These are phyloP conservation scores for Penicillium sp. DNA, from an alignment of 2,329 filamentous ascomycete species.

Conservation along the genomic window DNA sequence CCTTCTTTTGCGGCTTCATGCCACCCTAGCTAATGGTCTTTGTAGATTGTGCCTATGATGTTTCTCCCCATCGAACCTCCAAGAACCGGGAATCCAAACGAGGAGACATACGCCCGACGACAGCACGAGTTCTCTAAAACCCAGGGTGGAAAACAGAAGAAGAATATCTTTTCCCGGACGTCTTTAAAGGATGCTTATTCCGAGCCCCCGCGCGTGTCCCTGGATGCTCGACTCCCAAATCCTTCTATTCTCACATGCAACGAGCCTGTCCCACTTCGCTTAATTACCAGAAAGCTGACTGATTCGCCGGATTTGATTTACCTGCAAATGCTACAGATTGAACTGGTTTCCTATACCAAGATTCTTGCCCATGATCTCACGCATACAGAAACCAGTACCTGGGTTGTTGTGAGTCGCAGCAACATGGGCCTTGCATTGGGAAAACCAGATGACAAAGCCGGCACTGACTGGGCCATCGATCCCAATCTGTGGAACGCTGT, in stretches of 20 bases:
- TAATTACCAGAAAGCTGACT: slow-evolving; percentile 76
- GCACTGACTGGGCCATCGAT: slow-evolving; percentile 70
- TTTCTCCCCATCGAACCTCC: slow-evolving; percentile 94
- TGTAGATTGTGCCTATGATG: slow-evolving; percentile 63
- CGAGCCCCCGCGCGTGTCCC: slow-evolving; percentile 60
- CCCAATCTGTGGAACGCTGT: slow-evolving; percentile 69
- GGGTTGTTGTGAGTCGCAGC: slow-evolving; percentile 71
- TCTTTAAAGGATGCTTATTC: slow-evolving; percentile 30
- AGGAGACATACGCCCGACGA: slow-evolving; percentile 82
- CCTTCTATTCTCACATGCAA: slow-evolving; percentile 89
- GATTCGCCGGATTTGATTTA: slow-evolving; percentile 69
- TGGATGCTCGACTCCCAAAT: slow-evolving; percentile 83
- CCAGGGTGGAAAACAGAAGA: slow-evolving; percentile 48
- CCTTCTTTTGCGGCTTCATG: not conserved
- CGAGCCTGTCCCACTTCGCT: slow-evolving; percentile 74
- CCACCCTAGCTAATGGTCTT: not conserved
- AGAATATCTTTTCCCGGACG: slow-evolving; percentile 58
- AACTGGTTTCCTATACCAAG: slow-evolving; percentile 75
- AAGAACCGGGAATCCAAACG: slow-evolving; percentile 63
- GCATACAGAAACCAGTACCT: slow-evolving; percentile 69
- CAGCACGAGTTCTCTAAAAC: slow-evolving; percentile 58
- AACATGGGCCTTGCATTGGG: slow-evolving; percentile 72
- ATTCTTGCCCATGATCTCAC: slow-evolving; percentile 75
- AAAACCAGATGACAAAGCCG: slow-evolving; percentile 56
- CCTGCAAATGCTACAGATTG: slow-evolving; percentile 76